phyloP scores from a whole-genome alignment of 176 grass and related monocot species.

The Oryza longistaminata region DNA sequence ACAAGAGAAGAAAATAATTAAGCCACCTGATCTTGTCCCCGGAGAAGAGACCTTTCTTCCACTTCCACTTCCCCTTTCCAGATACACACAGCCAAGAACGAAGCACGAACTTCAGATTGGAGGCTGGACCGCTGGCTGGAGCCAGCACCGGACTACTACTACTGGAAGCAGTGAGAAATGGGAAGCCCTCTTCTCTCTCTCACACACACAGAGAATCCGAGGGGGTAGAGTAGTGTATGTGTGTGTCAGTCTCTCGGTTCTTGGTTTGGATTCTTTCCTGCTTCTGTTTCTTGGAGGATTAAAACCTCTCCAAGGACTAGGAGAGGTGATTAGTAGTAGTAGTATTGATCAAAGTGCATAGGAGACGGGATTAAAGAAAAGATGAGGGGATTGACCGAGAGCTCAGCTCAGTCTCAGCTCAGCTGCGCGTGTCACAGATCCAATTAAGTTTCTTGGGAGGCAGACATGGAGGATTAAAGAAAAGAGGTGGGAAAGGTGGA shows the following conservation, averaged over 20 bases:
- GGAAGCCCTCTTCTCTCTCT: neutral
- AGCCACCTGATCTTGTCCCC: conserved; percentile 46
- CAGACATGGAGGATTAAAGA: conserved; percentile 12
- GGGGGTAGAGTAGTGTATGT: conserved; percentile 1
- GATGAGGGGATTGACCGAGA: conserved; percentile 24
- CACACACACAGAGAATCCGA: conserved; percentile 38
- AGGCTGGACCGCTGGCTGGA: neutral
- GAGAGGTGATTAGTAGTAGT: conserved; percentile 5
- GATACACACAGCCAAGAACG: neutral
- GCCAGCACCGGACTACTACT: neutral
- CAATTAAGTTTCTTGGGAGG: neutral
- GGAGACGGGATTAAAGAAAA: conserved; percentile 38
- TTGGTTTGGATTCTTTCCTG: neutral
- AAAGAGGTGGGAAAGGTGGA: conserved; percentile 6
- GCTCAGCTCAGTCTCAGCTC: conserved; percentile 14
- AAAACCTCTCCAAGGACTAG: conserved; percentile 20
- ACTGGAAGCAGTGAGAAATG: neutral
- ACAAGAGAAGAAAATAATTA: neutral
- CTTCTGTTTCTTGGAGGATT: conserved; percentile 39
- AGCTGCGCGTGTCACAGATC: conserved; percentile 34
- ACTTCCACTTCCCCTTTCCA: neutral
- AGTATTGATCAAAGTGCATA: neutral
- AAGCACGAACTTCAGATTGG: neutral
- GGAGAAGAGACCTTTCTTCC: conserved; percentile 16
- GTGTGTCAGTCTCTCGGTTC: conserved; percentile 9